These are phyloP conservation scores for Alectoria sarmentosa DNA, from an alignment of 495 filamentous ascomycete genomes.

Conservation along the genomic window DNA sequence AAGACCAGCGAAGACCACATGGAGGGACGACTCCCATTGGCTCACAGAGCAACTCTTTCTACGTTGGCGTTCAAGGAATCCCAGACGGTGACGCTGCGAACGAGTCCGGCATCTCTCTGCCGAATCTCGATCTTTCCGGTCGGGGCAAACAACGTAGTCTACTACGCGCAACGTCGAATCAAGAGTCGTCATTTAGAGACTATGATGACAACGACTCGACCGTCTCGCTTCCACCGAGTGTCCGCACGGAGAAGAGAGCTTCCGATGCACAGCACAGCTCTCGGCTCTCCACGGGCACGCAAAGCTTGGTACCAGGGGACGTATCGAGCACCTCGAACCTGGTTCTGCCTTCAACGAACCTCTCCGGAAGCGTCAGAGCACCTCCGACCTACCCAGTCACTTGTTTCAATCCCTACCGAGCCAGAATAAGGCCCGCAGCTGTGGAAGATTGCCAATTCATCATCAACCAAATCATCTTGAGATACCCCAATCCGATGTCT, in stretches of 20 bases:
- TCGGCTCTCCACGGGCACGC: neutral
- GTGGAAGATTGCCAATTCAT: slow-evolving; percentile 1
- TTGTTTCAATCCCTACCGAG: neutral
- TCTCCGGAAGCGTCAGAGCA: neutral
- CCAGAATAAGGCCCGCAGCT: neutral
- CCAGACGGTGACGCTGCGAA: neutral
- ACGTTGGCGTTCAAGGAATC: neutral
- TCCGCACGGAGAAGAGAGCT: neutral
- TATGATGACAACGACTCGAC: neutral
- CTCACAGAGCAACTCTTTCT: neutral
- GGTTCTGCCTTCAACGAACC: neutral
- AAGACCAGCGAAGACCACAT: neutral
- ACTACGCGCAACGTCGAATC: neutral
- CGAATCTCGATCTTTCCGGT: neutral
- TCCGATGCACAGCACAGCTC: neutral
- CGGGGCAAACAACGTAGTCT: neutral
- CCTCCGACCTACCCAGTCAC: neutral
- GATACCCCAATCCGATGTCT: slow-evolving; percentile 4
- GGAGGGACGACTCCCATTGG: neutral
- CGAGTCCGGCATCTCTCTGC: neutral
- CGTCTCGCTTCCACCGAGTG: neutral
- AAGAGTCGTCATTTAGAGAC: neutral
- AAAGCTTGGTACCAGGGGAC: neutral
- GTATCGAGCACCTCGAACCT: neutral
- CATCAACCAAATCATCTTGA: slow-evolving; percentile 9